A percentile compares a stretch with the other conserved stretches of the same genome.
phyloP scores from a whole-genome alignment of 108 stramenopile species.

The Licmophora abbreviata region DNA sequence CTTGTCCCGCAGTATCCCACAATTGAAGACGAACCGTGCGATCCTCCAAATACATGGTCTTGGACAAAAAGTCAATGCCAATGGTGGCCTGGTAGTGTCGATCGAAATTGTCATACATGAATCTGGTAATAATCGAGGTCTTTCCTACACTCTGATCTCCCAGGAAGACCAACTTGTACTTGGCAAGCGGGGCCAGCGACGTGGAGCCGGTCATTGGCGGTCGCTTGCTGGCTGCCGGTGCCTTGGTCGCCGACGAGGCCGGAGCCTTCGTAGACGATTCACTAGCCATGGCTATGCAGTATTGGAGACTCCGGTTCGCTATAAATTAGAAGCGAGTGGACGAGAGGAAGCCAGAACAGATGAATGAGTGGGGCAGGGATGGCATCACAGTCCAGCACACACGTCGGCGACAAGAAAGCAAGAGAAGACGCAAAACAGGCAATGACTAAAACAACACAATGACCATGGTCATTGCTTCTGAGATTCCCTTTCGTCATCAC shows the following conservation, averaged over 20 bases:
- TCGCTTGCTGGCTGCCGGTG: neutral
- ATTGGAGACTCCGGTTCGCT: too few species aligned
- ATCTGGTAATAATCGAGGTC: slow-evolving; percentile 98
- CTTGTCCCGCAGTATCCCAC: slow-evolving; percentile 27
- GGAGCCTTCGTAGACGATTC: too few species aligned
- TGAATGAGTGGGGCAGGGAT: too few species aligned
- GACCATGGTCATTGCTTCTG: too few species aligned
- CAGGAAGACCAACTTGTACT: slow-evolving; percentile 98
- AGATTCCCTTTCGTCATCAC: too few species aligned
- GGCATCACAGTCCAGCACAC: too few species aligned
- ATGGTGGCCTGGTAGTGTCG: slow-evolving; percentile 98
- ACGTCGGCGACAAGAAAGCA: too few species aligned
- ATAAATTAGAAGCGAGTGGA: too few species aligned
- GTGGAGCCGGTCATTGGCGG: slow-evolving; percentile 1
- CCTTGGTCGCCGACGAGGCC: neutral
- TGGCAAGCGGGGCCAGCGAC: slow-evolving; percentile 80
- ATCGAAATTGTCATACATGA: slow-evolving; percentile 96
- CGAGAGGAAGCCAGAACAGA: too few species aligned
- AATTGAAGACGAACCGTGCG: slow-evolving; percentile 98
- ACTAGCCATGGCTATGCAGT: too few species aligned
- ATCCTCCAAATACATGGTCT: slow-evolving; percentile 98
- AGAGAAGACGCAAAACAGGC: too few species aligned
- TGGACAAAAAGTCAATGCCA: slow-evolving; percentile 98
- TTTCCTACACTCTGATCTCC: slow-evolving; percentile 99
- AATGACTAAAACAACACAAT: too few species aligned